These are phyloP conservation scores for Polyporus tsugae DNA, from an alignment of 1,284 basidiomycete genomes.

Conservation along the genomic window DNA sequence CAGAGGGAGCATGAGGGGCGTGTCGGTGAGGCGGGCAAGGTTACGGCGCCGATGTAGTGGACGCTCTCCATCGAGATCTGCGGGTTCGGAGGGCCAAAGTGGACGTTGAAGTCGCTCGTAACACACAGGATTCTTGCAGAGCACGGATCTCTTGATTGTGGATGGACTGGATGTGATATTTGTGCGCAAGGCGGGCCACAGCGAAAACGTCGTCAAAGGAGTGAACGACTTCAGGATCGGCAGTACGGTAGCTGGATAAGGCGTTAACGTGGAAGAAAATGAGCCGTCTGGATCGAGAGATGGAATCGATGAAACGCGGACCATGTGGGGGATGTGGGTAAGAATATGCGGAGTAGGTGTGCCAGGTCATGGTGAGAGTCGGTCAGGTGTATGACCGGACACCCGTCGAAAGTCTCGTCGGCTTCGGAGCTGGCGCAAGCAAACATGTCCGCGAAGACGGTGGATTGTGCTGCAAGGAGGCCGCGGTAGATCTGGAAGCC, in stretches of 20 bases:
- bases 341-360: slow-evolving; percentile 12
- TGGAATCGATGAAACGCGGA: background rate
- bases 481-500: slow-evolving; percentile 31
- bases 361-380: slow-evolving; percentile 23
- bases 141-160: background rate
- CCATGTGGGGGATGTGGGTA: background rate
- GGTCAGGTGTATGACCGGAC: slow-evolving; percentile 23
- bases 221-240: background rate
- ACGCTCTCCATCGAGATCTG: background rate
- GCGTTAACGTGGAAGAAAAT: background rate
- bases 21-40: slow-evolving; percentile 19
- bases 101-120: background rate
- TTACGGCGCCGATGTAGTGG: slow-evolving; percentile 13
- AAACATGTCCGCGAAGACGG: slow-evolving; percentile 32
- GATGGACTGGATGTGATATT: background rate
- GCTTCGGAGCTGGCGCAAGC: slow-evolving; percentile 20
- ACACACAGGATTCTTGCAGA: background rate
- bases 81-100: too few relatives aligned
- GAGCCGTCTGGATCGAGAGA: background rate
- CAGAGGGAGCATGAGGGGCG: slow-evolving; percentile 11
- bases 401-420: slow-evolving; percentile 20
- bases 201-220: background rate
- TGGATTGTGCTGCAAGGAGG: slow-evolving; percentile 30
- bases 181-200: background rate
- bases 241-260: background rate